Base-by-base conservation (phyloP, 164 flowering plant species). In the Chimonanthus praecox region DNA sequence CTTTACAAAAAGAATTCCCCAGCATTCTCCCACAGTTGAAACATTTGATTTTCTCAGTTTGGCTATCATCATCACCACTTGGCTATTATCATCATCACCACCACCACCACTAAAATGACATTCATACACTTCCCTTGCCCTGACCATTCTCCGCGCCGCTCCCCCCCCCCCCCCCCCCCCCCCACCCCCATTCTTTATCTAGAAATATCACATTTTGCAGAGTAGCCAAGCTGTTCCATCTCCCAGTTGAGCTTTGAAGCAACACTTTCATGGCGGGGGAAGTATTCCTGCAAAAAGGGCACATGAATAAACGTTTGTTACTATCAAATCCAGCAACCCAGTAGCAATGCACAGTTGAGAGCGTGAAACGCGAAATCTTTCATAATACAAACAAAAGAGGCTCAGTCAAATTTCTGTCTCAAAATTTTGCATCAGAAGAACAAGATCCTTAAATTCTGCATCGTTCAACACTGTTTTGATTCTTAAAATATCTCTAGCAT, bases 181-280 rank as follows among this genome's bases (percentile, higher is more conserved):
- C n/a, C n/a, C n/a, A n/a, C n/a, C 60, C 60, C 74, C 85, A 72
- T 85, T 67, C 91, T 84, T n/a, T 54, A 54, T 54, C 60, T 54
- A 3, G 94, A 85, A 58, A 89, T 80, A 69, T 88, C 89, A 74
- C 77, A 87, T 54, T 78, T 61, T 51, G 86, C 80, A 47, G 93
- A 49, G 82, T 85, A 89, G 54, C 87, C 87, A 47, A 89, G 84
- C 84, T 85, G 88, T 77, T 89, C 98, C 73, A 78, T 87, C 85
- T 92, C 96, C 98, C 98, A 94, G 82, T 81, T 86, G 82, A 83
- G 77, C 81, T 90, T 89, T 4, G 94, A 81, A 45, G 88, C 91
- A 72, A 87, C 97, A 61, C 91, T 74, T 77, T 94, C 97, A 71
- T 94, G 98, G 77, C 88, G 81, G 3, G 97, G 99, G 18, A 83